Conservation (phyloP, 2,329 filamentous ascomycete genomes). For the Paecilomyces sp. region DNA sequence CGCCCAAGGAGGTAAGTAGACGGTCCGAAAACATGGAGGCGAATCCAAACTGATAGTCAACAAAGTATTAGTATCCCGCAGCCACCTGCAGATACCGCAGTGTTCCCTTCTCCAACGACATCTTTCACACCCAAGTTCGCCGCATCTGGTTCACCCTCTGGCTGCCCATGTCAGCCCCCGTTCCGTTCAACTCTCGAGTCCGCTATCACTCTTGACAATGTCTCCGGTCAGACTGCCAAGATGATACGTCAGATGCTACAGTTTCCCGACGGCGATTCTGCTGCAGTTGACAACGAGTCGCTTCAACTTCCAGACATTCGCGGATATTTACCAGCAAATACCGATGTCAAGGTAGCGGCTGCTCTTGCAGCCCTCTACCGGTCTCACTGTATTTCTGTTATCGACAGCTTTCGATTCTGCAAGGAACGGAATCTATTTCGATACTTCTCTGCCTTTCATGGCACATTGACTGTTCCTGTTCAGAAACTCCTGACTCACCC, state of each 20-base stretch:
- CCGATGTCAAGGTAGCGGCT: slow-evolving; percentile 79
- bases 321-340: slow-evolving; percentile 69
- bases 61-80: slow-evolving; percentile 24
- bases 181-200: slow-evolving; percentile 19
- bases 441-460: slow-evolving; percentile 89
- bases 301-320: slow-evolving; percentile 81
- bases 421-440: slow-evolving; percentile 96
- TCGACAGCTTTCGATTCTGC: slow-evolving; percentile 93
- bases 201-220: slow-evolving; percentile 28
- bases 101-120: slow-evolving; percentile 33
- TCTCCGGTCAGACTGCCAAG: slow-evolving; percentile 28
- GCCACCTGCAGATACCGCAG: slow-evolving; percentile 28
- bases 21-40: neutral
- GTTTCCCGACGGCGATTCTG: slow-evolving; percentile 25
- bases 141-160: slow-evolving; percentile 10
- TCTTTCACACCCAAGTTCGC: slow-evolving; percentile 28
- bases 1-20: slow-evolving; percentile 22
- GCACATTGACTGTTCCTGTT: slow-evolving; percentile 91
- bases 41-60: neutral
- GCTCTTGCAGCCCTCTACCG: slow-evolving; percentile 83
- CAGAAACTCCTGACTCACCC: slow-evolving; percentile 83
- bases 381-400: slow-evolving; percentile 88
- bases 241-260: slow-evolving; percentile 34
- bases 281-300: slow-evolving; percentile 56
- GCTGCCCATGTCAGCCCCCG: slow-evolving; percentile 24